phyloP scores from a whole-genome alignment of 1,284 basidiomycete genomes.

The Macrocybe sp. region DNA sequence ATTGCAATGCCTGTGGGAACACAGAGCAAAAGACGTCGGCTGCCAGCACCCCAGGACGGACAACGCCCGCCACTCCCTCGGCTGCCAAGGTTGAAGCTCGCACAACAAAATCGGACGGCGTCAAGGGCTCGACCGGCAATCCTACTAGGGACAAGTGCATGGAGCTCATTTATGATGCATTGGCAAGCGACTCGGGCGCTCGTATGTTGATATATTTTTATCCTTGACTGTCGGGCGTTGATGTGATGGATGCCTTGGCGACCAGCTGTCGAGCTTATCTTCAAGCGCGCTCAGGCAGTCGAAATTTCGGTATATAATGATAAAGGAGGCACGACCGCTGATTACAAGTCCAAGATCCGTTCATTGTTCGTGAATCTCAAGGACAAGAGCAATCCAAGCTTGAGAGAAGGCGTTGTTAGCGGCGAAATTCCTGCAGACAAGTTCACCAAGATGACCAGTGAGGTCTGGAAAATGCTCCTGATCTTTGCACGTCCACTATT shows the following conservation, averaged over 20 bases:
- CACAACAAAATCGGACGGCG: slow-evolving; percentile 64
- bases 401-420: slow-evolving; percentile 81
- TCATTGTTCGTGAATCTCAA: slow-evolving; percentile 91
- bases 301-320: slow-evolving; percentile 54
- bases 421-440: slow-evolving; percentile 71
- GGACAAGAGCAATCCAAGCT: slow-evolving; percentile 88
- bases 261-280: slow-evolving; percentile 59
- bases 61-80: slow-evolving; percentile 42
- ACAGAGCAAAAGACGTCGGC: slow-evolving; percentile 4
- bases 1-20: slow-evolving; percentile 25
- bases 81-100: slow-evolving; percentile 40
- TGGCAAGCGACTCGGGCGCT: slow-evolving; percentile 80
- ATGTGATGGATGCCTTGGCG: background rate
- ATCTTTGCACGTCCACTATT: background rate
- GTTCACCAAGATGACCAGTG: slow-evolving; percentile 80
- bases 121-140: slow-evolving; percentile 61
- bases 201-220: slow-evolving; percentile 50
- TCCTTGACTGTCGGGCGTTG: slow-evolving; percentile 1
- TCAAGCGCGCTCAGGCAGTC: slow-evolving; percentile 52
- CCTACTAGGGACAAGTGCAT: slow-evolving; percentile 84
- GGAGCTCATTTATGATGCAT: slow-evolving; percentile 88
- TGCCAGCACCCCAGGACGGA: slow-evolving; percentile 27
- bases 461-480: slow-evolving; percentile 39
- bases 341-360: slow-evolving; percentile 84
- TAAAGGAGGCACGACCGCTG: slow-evolving; percentile 37